These are phyloP conservation scores for Melanogaster broomeanus DNA, from an alignment of 768 basidiomycete species.

Conservation along the genomic window DNA sequence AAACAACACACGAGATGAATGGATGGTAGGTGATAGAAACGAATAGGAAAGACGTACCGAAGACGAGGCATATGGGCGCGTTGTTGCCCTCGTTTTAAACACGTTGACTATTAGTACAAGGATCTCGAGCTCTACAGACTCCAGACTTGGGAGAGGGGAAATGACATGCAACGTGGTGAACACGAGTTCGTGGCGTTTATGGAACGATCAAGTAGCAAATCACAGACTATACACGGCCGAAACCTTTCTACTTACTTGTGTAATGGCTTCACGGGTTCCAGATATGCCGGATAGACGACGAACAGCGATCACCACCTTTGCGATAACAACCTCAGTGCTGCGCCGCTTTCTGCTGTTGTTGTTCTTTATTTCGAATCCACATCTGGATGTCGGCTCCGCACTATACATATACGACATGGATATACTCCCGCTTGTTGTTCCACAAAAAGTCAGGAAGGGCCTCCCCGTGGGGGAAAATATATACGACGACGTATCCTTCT, in stretches of 20 bases:
- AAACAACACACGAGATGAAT: constrained; percentile 20
- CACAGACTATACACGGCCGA: constrained; percentile 1
- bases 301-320: neutral
- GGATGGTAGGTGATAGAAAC: constrained; percentile 23
- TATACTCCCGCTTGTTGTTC: too few species aligned
- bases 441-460: neutral
- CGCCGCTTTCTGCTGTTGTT: constrained; percentile 1
- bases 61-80: constrained; percentile 68
- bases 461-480: constrained; percentile 1
- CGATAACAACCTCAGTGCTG: constrained; percentile 1
- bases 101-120: constrained; percentile 52
- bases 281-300: neutral
- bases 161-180: constrained; percentile 70
- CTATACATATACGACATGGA: too few species aligned
- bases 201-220: constrained; percentile 16
- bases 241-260: neutral
- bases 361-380: too few species aligned
- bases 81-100: constrained; percentile 60
- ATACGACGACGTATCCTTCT: neutral
- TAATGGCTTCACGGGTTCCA: too few species aligned
- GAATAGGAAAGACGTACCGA: constrained; percentile 59
- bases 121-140: constrained; percentile 23
- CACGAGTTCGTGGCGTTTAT: constrained; percentile 60
- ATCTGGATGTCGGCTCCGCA: too few species aligned
- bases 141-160: constrained; percentile 31